These are phyloP conservation scores for Veloporphyrellus conicus DNA, from an alignment of 1,284 basidiomycete species.

Conservation along the genomic window DNA sequence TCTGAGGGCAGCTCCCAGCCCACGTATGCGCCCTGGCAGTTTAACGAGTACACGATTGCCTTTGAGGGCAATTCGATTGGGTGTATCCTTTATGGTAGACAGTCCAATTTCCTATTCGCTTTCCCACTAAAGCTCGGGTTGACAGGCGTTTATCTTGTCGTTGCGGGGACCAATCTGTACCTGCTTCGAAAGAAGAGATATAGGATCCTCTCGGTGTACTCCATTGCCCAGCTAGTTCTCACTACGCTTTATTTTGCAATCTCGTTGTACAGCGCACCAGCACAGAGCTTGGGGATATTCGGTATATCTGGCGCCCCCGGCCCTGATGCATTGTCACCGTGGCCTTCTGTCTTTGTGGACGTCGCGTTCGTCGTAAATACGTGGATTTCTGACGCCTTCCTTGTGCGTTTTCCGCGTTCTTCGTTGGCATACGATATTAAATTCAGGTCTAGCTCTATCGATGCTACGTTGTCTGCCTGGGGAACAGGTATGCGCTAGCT, in stretches of 20 bases:
- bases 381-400: constrained; percentile 23
- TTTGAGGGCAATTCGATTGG: background rate
- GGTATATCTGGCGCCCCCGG: constrained; percentile 6
- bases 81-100: background rate
- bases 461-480: constrained; percentile 21
- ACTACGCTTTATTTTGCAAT: constrained; percentile 22
- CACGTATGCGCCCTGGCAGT: background rate
- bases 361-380: constrained; percentile 21
- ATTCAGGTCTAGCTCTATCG: constrained; percentile 20
- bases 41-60: background rate
- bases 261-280: constrained; percentile 14
- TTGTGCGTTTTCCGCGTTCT: constrained; percentile 12
- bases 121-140: background rate
- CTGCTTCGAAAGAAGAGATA: constrained; percentile 3
- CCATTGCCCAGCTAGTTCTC: constrained; percentile 17
- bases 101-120: background rate
- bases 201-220: constrained; percentile 11
- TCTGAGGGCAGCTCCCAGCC: background rate
- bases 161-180: background rate
- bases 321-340: constrained; percentile 14
- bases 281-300: constrained; percentile 17
- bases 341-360: constrained; percentile 15
- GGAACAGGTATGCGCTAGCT: background rate
- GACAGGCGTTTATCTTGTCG: background rate
- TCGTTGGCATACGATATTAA: background rate